phyloP scores from a whole-genome alignment of 2,329 filamentous ascomycete genomes.

The Arthrobotrys entomopaga region DNA sequence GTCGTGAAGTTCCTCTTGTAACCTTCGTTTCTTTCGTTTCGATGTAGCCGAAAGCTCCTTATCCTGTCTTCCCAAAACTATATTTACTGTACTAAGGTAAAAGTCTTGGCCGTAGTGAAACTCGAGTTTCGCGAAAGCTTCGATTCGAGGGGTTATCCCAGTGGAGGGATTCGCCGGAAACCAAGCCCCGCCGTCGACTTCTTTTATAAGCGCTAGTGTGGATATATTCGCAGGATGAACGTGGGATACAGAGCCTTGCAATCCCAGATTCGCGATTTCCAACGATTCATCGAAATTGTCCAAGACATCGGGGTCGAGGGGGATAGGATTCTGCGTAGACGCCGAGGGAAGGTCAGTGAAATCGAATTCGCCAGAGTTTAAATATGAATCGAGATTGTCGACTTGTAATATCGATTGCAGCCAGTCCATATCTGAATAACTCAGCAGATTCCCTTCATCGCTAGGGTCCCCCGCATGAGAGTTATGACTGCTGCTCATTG shows the following conservation, averaged over 20 bases:
- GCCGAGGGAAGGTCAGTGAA: conserved; percentile 41
- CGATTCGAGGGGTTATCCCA: conserved; percentile 47
- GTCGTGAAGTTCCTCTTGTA: neutral
- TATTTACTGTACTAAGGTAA: conserved; percentile 57
- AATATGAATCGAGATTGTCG: conserved; percentile 23
- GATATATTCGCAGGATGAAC: conserved; percentile 3
- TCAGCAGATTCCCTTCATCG: conserved; percentile 45
- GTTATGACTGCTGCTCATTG: conserved; percentile 25
- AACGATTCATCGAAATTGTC: conserved; percentile 8
- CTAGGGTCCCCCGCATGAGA: conserved; percentile 38
- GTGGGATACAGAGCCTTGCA: neutral
- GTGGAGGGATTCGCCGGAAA: conserved; percentile 22
- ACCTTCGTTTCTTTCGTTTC: conserved; percentile 23
- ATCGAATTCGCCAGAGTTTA: conserved; percentile 22
- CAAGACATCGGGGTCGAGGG: conserved; percentile 28
- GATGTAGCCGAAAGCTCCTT: conserved; percentile 11
- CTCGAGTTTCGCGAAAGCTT: conserved; percentile 58
- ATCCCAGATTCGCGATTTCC: conserved; percentile 18
- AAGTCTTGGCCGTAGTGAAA: conserved; percentile 59
- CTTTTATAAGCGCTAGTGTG: conserved; percentile 16
- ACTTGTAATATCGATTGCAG: conserved; percentile 36
- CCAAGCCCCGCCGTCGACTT: conserved; percentile 58
- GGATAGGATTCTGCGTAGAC: conserved; percentile 17
- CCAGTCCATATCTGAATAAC: conserved; percentile 50
- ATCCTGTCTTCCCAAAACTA: conserved; percentile 58